Percentiles rank a stretch among this genome's conserved stretches.
Conservation (phyloP, 371 early-diverging fungal genomes). For the Fennellomyces sp. region DNA sequence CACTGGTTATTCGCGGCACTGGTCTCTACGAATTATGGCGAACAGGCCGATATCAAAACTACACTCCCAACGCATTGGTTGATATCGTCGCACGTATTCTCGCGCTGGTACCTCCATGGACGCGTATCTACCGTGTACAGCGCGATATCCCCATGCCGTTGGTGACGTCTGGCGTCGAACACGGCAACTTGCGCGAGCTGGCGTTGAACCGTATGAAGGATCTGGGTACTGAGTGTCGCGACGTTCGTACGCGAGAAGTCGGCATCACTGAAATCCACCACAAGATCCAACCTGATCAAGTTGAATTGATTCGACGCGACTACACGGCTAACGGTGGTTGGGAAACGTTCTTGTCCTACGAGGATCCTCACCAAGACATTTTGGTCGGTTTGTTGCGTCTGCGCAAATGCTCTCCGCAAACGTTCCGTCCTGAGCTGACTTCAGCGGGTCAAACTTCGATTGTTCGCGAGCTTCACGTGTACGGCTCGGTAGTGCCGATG, state of each 20-base stretch:
- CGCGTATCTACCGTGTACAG: slow-evolving; percentile 99
- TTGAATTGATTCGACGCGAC: slow-evolving; percentile 98
- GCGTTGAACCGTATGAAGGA: slow-evolving; percentile 98
- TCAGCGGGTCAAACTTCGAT: slow-evolving; percentile 83
- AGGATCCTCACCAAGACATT: slow-evolving; percentile 98
- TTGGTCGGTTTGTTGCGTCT: slow-evolving; percentile 97
- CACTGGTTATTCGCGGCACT: slow-evolving; percentile 99
- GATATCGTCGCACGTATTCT: slow-evolving; percentile 98
- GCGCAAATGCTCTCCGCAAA: slow-evolving; percentile 91
- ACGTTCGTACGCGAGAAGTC: slow-evolving; percentile 99
- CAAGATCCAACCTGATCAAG: slow-evolving; percentile 93
- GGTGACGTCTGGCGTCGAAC: slow-evolving; percentile 99
- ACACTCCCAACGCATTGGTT: slow-evolving; percentile 97
- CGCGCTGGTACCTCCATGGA: slow-evolving; percentile 99
- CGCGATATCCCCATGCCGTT: slow-evolving; percentile 99
- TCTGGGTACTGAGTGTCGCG: slow-evolving; percentile 96
- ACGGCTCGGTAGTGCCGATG: slow-evolving; percentile 98
- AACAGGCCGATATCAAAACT: slow-evolving; percentile 98
- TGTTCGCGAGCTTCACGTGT: slow-evolving; percentile 99
- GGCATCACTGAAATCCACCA: slow-evolving; percentile 99
- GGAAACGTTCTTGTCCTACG: slow-evolving; percentile 99
- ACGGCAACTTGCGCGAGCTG: slow-evolving; percentile 98
- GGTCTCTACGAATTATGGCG: slow-evolving; percentile 99
- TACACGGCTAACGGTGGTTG: slow-evolving; percentile 99
- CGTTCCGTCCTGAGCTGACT: slow-evolving; percentile 95